Base-by-base conservation (phyloP, 306 rosid species). In the Vachellia pachyceras region DNA sequence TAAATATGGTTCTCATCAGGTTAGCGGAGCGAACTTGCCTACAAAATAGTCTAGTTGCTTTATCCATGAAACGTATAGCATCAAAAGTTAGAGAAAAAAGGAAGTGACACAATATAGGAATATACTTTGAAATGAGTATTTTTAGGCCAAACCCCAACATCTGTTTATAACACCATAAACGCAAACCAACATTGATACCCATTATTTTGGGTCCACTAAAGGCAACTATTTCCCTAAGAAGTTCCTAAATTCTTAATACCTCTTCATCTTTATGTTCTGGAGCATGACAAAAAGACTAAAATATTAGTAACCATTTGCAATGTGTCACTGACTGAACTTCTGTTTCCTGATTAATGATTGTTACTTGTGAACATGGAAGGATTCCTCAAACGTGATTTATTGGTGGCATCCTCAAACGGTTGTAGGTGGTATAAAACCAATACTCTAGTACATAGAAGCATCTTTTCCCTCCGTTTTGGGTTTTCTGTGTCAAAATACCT, bases 241-340 rank as follows among this genome's bases (percentile, higher is more conserved):
- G 11, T 60, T 35, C 20, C 42, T 33, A 33, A 33, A 35, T 35
- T 35, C n/a, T 64, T 64, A 7, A 13, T 64, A 35, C 39, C 39
- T 23, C 39, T 60, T 60, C 3, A 35, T 35, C 39, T 64, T 64
- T 64, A 65, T 29, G 47, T 33, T 45, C 13, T 61, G 46, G 20
- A 29, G 63, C 63, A 49, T 61, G 44, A 13, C 25, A 44, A 35
- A 61, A 61, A 15, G 45, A 42, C 61, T 25, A 69, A 29, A 18
- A 41, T 67, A 20, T 50, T 52, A 40, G 8, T 66, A 45, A 22
- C 69, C 18, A 22, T 64, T 14, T 36, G 46, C 17, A 15, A 17
- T 36, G 20, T 58, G 25, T 66, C 47, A 37, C 3, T 18, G 71
- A 18, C 44, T 58, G 82, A 80, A 73, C 52, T 69, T 75, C 64